Evolutionary conservation across 768 basidiomycete genomes (phyloP).

Genomic region (Termitomyces sp.): DNA sequence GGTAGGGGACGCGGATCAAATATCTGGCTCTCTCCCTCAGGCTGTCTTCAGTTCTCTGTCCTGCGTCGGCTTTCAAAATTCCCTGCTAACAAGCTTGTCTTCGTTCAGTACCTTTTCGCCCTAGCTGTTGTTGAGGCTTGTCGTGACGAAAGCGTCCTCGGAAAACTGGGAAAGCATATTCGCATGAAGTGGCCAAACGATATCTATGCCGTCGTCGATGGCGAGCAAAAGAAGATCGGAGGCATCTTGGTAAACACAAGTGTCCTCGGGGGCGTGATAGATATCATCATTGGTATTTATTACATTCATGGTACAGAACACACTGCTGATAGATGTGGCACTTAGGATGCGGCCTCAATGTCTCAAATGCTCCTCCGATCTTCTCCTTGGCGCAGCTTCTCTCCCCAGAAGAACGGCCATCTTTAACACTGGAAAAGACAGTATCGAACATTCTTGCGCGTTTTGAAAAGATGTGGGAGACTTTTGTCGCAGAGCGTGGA

Average conservation of each 20-base stretch:
- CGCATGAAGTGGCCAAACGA: conserved; percentile 98
- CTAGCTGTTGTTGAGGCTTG: conserved; percentile 89
- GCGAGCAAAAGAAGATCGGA: conserved; percentile 75
- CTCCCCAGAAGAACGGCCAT: conserved; percentile 24
- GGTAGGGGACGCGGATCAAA: conserved; percentile 90
- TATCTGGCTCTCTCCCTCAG: conserved; percentile 88
- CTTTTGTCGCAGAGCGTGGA: conserved; percentile 61
- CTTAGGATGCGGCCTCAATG: conserved; percentile 86
- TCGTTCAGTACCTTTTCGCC: conserved; percentile 90
- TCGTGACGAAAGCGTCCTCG: conserved; percentile 53
- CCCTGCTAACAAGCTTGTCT: conserved; percentile 72
- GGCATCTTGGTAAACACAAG: conserved; percentile 90
- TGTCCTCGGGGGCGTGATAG: conserved; percentile 67
- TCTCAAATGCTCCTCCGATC: conserved; percentile 78
- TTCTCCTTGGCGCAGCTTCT: conserved; percentile 75
- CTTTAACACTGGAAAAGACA: conserved; percentile 68
- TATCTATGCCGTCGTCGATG: conserved; percentile 66
- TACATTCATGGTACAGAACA: neutral
- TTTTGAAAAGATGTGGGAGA: conserved; percentile 78
- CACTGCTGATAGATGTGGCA: neutral
- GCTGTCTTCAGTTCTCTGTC: conserved; percentile 84
- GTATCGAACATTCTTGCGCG: conserved; percentile 70
- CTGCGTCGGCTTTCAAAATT: conserved; percentile 57
- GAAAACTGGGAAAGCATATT: conserved; percentile 50
- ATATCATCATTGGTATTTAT: conserved; percentile 47